Evolutionary conservation across 768 basidiomycete species (phyloP).

Genomic region (Lactarius sanguifluus): DNA sequence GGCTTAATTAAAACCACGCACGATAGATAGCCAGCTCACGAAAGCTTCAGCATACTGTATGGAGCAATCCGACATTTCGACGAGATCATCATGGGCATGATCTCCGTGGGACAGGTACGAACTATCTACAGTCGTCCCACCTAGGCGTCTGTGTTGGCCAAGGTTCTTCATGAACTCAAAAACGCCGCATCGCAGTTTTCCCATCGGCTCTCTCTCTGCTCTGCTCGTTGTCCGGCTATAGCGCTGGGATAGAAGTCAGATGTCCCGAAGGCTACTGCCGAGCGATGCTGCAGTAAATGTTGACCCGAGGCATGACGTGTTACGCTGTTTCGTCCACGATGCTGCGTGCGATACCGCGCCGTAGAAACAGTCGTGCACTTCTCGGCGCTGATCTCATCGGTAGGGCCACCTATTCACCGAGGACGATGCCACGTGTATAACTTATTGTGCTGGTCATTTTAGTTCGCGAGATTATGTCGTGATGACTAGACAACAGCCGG

Average conservation of each 20-base stretch:
- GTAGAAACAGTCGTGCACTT: neutral
- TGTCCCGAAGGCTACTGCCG: neutral
- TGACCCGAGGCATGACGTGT: neutral
- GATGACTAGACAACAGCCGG: neutral
- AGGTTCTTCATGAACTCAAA: neutral
- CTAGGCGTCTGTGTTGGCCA: neutral
- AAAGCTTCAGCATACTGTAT: conserved; percentile 2
- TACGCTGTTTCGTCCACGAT: neutral
- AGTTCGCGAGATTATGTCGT: neutral
- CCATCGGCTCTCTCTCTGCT: neutral
- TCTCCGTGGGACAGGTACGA: conserved; percentile 14
- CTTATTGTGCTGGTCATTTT: neutral
- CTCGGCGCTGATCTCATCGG: neutral
- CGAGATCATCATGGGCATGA: neutral
- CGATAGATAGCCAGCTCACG: neutral
- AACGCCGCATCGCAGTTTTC: neutral
- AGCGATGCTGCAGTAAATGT: neutral
- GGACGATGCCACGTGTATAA: neutral
- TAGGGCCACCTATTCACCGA: neutral
- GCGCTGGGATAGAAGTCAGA: neutral
- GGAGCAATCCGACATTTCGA: neutral
- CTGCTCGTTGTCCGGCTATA: neutral
- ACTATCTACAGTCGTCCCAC: neutral
- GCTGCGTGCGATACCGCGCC: neutral
- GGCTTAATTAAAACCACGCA: neutral